A percentile compares a stretch with the other conserved stretches of the same genome.
Conservation (phyloP, 768 basidiomycete genomes). For the Suillus decipiens region DNA sequence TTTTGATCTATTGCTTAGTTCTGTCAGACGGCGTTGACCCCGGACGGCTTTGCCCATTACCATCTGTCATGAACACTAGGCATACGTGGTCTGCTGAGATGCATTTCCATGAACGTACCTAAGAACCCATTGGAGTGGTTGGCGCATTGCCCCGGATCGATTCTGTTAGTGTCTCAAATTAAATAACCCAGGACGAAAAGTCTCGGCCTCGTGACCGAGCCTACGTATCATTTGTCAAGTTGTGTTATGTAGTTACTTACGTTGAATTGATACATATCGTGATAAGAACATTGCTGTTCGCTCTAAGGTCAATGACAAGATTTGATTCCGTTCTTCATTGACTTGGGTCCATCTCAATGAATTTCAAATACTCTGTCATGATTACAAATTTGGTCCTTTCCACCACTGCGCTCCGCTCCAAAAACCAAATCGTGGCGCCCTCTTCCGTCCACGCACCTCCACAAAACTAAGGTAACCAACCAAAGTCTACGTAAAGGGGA, state of each 20-base stretch:
- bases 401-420: conserved; percentile 15
- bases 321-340: neutral
- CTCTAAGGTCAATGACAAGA: too few relatives aligned
- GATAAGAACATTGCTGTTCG: neutral
- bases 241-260: conserved; percentile 9
- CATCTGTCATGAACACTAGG: neutral
- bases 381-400: conserved; percentile 14
- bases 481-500: conserved; percentile 47
- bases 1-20: neutral
- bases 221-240: conserved; percentile 10
- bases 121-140: neutral
- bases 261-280: neutral
- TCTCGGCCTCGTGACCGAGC: neutral
- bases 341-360: neutral
- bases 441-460: conserved; percentile 73
- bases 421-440: conserved; percentile 57
- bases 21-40: neutral
- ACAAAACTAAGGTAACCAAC: conserved; percentile 23
- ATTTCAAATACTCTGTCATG: conserved; percentile 6
- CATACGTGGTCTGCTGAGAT: neutral
- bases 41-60: neutral
- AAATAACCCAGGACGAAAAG: conserved; percentile 14
- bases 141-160: neutral
- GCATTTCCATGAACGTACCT: neutral
- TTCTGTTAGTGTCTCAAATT: conserved; percentile 5